Conservation (phyloP, 2,329 filamentous ascomycete species). For the Fusarium nygamai region DNA sequence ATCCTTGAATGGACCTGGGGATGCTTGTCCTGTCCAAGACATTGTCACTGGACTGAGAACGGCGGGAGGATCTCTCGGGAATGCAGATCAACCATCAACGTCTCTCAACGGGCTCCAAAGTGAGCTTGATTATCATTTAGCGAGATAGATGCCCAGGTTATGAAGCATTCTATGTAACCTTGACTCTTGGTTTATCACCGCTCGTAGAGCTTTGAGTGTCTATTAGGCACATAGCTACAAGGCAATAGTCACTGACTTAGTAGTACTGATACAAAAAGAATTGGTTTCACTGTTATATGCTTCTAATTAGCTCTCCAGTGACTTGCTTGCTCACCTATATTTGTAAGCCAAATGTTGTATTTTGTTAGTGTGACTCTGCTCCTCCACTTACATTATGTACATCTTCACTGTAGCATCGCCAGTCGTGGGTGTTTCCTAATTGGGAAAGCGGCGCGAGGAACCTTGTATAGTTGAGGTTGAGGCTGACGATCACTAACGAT, state of each 20-base stretch:
- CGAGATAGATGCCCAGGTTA: neutral
- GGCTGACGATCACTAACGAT: slow-evolving; percentile 1
- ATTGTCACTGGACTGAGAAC: neutral
- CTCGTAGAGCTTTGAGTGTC: neutral
- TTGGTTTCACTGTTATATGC: neutral
- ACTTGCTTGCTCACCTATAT: neutral
- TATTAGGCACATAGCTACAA: neutral
- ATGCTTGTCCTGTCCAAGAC: neutral
- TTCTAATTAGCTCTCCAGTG: neutral
- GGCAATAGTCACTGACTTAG: neutral
- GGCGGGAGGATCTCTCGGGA: neutral
- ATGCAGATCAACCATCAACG: neutral
- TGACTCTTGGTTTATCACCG: neutral
- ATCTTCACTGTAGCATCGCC: neutral
- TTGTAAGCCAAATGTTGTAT: neutral
- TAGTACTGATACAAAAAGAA: neutral
- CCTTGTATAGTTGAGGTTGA: slow-evolving; percentile 2
- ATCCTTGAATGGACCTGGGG: neutral
- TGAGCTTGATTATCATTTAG: neutral
- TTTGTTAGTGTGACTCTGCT: neutral
- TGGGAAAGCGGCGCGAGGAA: slow-evolving; percentile 26
- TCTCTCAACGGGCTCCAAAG: neutral
- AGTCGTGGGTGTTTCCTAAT: slow-evolving; percentile 27
- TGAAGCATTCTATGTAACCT: neutral
- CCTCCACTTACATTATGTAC: neutral